Evolutionary conservation across 83 land plant genomes (phyloP).

Genomic region (Diphasiastrum complanatum): DNA sequence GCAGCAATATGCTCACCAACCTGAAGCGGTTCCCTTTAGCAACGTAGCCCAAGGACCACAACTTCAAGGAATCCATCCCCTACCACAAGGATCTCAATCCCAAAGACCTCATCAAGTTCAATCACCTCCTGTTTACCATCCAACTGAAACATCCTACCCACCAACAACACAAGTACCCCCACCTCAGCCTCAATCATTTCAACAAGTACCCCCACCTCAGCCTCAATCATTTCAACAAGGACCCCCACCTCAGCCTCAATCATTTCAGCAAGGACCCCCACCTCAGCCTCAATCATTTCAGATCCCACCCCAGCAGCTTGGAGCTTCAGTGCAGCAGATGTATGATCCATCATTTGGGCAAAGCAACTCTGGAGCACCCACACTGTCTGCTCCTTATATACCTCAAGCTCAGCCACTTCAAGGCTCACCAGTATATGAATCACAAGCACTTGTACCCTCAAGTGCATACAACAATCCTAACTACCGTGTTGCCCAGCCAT

Average conservation of each 20-base stretch:
- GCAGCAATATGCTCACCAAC: too few relatives aligned
- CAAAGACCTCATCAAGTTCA: too few relatives aligned
- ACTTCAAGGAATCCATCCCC: too few relatives aligned
- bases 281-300: conserved; percentile 33
- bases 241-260: not conserved
- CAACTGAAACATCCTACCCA: too few relatives aligned
- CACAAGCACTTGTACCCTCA: conserved; percentile 16
- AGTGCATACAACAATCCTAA: not conserved
- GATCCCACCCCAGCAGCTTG: conserved; percentile 19
- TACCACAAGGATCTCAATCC: too few relatives aligned
- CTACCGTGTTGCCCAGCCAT: conserved; percentile 1
- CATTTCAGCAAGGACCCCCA: not conserved
- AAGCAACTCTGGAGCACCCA: conserved; percentile 23
- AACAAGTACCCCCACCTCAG: too few relatives aligned
- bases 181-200: too few relatives aligned
- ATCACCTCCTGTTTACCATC: too few relatives aligned
- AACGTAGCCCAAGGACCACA: too few relatives aligned
- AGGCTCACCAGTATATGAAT: conserved; percentile 12
- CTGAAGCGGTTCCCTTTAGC: too few relatives aligned
- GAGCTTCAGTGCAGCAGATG: conserved; percentile 29
- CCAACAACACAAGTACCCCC: too few relatives aligned
- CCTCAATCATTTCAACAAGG: too few relatives aligned
- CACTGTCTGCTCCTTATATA: conserved; percentile 3
- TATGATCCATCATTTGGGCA: conserved; percentile 52
- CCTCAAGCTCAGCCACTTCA: conserved; percentile 17